Evolutionary conservation across 129 eudicot genomes (phyloP).

Genomic region (Cynara cardunculus): DNA sequence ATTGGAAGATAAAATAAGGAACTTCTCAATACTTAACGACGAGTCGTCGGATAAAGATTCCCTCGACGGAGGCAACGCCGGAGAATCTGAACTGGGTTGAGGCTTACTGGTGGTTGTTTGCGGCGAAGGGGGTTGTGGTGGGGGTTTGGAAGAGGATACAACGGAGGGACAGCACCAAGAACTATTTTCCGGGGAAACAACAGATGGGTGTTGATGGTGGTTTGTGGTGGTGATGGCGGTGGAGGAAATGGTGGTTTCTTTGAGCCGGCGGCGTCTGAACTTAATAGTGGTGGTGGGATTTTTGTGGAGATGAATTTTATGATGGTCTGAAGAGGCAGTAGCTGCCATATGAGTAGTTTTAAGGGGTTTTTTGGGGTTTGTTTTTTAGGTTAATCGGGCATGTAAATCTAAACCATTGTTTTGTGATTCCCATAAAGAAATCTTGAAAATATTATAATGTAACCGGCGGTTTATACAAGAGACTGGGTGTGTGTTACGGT

Average conservation of each 20-base stretch:
- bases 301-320: constrained; percentile 27
- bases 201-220: constrained; percentile 26
- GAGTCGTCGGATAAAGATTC: constrained; percentile 14
- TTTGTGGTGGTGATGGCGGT: constrained; percentile 24
- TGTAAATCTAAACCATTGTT: constrained; percentile 18
- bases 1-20: constrained; percentile 17
- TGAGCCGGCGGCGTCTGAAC: constrained; percentile 55
- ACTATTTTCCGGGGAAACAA: constrained; percentile 40
- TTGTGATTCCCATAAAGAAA: constrained; percentile 17
- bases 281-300: constrained; percentile 34
- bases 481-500: constrained; percentile 20
- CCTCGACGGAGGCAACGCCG: neutral
- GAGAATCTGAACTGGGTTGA: constrained; percentile 15
- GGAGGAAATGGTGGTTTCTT: constrained; percentile 64
- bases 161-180: constrained; percentile 57
- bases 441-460: neutral
- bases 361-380: constrained; percentile 12
- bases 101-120: neutral
- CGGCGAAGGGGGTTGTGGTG: constrained; percentile 16
- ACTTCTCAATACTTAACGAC: neutral
- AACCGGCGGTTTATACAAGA: constrained; percentile 1
- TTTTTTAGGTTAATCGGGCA: constrained; percentile 17
- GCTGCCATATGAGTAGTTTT: constrained; percentile 29
- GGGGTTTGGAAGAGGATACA: constrained; percentile 25
- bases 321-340: constrained; percentile 25